Evolutionary conservation across 1,139 yeast species (phyloP).

Genomic region (Diutina rugosa): DNA sequence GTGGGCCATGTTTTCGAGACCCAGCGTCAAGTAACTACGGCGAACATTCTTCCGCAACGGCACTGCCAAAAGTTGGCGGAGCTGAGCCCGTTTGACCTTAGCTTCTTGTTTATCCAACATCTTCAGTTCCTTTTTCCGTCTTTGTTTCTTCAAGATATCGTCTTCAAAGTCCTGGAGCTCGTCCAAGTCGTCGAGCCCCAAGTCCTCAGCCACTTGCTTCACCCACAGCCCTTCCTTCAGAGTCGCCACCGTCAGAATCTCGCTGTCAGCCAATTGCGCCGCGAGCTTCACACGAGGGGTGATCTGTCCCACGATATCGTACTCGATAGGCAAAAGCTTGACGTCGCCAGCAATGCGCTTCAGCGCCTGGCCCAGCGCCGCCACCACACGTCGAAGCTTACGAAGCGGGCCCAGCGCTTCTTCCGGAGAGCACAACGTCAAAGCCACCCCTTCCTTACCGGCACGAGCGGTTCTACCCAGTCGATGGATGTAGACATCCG

Average conservation of each 20-base stretch:
- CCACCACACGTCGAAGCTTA: constrained; percentile 56
- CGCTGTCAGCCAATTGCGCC: constrained; percentile 61
- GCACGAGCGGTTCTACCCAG: constrained; percentile 99
- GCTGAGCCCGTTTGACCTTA: constrained; percentile 37
- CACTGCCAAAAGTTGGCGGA: constrained; percentile 38
- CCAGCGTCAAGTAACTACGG: constrained; percentile 75
- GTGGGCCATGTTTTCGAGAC: constrained; percentile 75
- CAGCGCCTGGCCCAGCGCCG: constrained; percentile 18
- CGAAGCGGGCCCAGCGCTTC: constrained; percentile 83
- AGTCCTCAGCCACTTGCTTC: constrained; percentile 82
- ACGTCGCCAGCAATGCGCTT: constrained; percentile 37
- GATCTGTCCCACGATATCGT: constrained; percentile 57
- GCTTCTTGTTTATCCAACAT: constrained; percentile 37
- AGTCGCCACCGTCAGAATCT: constrained; percentile 43
- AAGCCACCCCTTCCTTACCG: constrained; percentile 85
- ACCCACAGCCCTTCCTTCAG: constrained; percentile 74
- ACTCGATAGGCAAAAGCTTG: constrained; percentile 64
- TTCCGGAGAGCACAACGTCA: constrained; percentile 85
- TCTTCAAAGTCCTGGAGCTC: constrained; percentile 52
- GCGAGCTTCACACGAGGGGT: constrained; percentile 61
- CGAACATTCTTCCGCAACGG: constrained; percentile 61
- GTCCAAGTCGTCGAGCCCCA: constrained; percentile 64
- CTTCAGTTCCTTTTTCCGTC: constrained; percentile 47
- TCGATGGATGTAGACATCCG: constrained; percentile 89
- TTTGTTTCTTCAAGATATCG: constrained; percentile 49